Percentiles rank a stretch among this genome's conserved stretches.
Conservation (phyloP, 1,139 yeast species). For the Taiozyma sp. region DNA sequence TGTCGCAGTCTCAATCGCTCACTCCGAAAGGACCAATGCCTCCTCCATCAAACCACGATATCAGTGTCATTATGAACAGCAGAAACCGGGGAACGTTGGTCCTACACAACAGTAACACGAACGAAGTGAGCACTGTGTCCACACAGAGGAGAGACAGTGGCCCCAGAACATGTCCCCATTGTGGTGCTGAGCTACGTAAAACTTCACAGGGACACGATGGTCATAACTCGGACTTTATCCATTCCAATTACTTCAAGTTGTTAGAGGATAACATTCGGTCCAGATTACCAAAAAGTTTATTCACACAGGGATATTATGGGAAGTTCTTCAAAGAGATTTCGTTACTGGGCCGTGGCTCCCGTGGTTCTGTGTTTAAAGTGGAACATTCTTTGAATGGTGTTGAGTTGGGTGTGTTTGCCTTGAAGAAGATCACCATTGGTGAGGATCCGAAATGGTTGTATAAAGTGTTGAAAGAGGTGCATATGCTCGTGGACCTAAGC, state of each 20-base stretch:
- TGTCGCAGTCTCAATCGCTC: background rate
- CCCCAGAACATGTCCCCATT: constrained; percentile 35
- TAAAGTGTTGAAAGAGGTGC: constrained; percentile 72
- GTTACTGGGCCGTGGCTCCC: constrained; percentile 71
- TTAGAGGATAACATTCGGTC: constrained; percentile 15
- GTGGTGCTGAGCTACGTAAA: constrained; percentile 28
- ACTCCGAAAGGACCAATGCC: background rate
- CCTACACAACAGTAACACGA: constrained; percentile 37
- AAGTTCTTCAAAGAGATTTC: constrained; percentile 54
- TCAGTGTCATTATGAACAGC: constrained; percentile 22
- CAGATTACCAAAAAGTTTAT: constrained; percentile 25
- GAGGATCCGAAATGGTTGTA: constrained; percentile 61
- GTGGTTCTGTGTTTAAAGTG: constrained; percentile 80
- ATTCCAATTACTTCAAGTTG: constrained; percentile 37
- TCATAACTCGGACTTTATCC: constrained; percentile 25
- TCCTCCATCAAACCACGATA: constrained; percentile 22
- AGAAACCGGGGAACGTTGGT: constrained; percentile 39
- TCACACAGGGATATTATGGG: constrained; percentile 70
- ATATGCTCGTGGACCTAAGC: constrained; percentile 43
- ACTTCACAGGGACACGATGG: background rate
- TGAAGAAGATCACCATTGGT: constrained; percentile 81
- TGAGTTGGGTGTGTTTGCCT: constrained; percentile 72
- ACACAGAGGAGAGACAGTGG: constrained; percentile 9
- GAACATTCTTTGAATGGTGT: constrained; percentile 70
- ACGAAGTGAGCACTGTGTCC: constrained; percentile 34